Evolutionary conservation across 495 filamentous ascomycete genomes (phyloP), one percentile per base, ranked within the genome.

Genomic region (Annulohypoxylon nitens): DNA sequence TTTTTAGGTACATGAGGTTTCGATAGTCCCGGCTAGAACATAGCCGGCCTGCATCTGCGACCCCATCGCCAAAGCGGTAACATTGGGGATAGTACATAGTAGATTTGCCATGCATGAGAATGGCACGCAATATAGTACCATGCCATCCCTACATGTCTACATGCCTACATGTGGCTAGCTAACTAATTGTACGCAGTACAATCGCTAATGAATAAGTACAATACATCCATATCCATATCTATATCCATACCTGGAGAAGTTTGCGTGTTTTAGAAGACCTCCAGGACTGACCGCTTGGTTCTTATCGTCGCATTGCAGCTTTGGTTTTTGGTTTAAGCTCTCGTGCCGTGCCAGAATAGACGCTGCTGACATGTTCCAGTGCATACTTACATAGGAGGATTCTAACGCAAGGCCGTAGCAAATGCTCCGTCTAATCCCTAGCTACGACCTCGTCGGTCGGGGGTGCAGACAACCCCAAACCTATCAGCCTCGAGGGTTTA

Each of bases 231-330:
- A 30, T 30, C 30, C 30, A 30, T 30, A 30, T 6, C 30, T 30
- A 30, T 30, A 30, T 30, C 30, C 30, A 12, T 39, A 39, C 9
- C 9, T 39, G 36, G 36, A 16, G 34, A 64, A 41, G 14, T 20
- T n/a, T 54, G 36, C 18, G 48, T 54, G 36, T 43, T 33, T 43
- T 45, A 30, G 53, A 57, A 43, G 23, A n/a, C 20, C 20, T 23
- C 20, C 20, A 23, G 20, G 20, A 11, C 45, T 61, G 70, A 73
- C 70, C 70, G 70, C 66, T 25, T 73, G 34, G 71, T 57, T 18
- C 36, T 68, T 41, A 48, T 62, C 61, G 67, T 75, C 58, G 62
- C 72, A 74, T 70, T 71, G 67, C 67, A 75, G 67, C 72, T 61
- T 33, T 59, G 47, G 43, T 25, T 66, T 61, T 33, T 59, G 47